Evolutionary conservation across 2,329 filamentous ascomycete genomes (phyloP).

Genomic region (Calonectria montana): DNA sequence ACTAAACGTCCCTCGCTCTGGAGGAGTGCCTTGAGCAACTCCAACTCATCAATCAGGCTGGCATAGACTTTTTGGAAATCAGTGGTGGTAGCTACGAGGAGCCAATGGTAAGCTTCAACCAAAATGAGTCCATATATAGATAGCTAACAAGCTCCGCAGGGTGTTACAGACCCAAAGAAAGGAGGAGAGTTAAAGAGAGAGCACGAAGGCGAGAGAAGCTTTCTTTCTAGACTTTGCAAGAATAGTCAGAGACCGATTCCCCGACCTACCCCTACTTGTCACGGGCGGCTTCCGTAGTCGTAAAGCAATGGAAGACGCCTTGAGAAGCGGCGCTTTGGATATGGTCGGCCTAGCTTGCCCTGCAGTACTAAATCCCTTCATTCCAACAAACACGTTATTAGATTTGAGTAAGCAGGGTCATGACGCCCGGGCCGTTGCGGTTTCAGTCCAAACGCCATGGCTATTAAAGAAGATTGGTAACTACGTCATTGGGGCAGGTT

Average conservation of each 20-base stretch:
- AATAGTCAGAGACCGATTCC: not conserved
- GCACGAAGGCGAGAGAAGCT: not conserved
- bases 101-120: not conserved
- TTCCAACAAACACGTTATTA: not conserved
- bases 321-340: not conserved
- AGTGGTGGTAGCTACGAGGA: not conserved
- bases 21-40: not conserved
- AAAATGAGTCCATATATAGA: conserved; percentile 40
- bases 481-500: not conserved
- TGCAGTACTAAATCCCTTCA: not conserved
- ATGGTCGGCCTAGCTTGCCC: not conserved
- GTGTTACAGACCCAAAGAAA: not conserved
- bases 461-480: not conserved
- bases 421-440: not conserved
- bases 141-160: conserved; percentile 28
- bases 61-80: not conserved
- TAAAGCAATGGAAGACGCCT: not conserved
- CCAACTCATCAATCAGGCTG: not conserved
- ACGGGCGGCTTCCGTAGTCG: not conserved
- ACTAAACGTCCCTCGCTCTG: not conserved
- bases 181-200: not conserved
- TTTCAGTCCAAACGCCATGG: not conserved
- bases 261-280: not conserved
- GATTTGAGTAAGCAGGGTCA: not conserved
- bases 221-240: not conserved